Evolutionary conservation across 192 early-diverging fungal genomes (phyloP), one percentile per base, ranked within the genome.

Genomic region (Cetraspora pellucida): DNA sequence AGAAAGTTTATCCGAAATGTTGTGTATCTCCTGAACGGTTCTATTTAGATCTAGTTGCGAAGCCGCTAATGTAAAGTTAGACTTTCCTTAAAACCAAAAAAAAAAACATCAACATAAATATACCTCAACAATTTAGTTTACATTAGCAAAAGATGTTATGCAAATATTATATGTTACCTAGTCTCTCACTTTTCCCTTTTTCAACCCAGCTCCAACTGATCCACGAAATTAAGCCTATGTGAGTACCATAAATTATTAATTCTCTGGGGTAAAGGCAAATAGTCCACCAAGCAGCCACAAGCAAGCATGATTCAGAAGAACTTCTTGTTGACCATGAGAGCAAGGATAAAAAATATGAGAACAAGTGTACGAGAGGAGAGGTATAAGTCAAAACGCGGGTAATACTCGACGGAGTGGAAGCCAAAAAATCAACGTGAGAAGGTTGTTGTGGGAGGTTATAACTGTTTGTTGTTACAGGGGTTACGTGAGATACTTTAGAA

Each of bases 261-360:
- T 77, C 59, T 57, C 78, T 78, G 46, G 82, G 78, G 28, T 77
- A 82, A 37, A 83, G 78, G 23, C 84, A 85, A 61, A 83, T 30
- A 31, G 78, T 76, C 84, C 84, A 85, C 84, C 84, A 85, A 44
- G 80, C 71, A 55, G 82, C 78, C 54, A 85, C 78, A 1, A 85
- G 57, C 11, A 85, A 67, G 19, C 82, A 83, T 55, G 82, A 83
- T 77, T 85, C 79, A 60, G 74, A 75, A 17, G 82, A 78, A 63
- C 79, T 81, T 69, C 73, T 71, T 6, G 84, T 78, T 19, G 82
- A 74, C 84, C 84, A 85, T 2, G 84, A 83, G 23, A 85, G 27
- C 19, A 85, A 75, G 19, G 81, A 81, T 19, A 85, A 61, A 54
- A 85, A 61, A 2, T 77, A 77, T 43, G 82, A 81, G 43, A 81